phyloP scores from a whole-genome alignment of 2,329 filamentous ascomycete genomes.

The Aphanoascus verrucosus region DNA sequence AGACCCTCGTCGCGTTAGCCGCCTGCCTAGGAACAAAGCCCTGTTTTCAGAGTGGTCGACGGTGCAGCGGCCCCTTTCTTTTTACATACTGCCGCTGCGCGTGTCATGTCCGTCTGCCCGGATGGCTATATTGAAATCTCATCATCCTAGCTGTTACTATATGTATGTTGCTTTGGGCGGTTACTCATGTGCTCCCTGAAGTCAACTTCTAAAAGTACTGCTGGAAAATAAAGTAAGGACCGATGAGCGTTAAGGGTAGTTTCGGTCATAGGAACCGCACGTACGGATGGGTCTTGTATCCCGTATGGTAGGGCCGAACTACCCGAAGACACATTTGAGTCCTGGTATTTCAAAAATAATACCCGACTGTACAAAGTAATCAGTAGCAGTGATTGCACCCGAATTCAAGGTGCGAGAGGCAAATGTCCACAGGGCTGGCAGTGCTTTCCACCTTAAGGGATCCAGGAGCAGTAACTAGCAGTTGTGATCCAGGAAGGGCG shows the following conservation, averaged over 20 bases:
- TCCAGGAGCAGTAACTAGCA: no score
- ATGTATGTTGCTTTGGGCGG: no score
- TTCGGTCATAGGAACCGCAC: neutral
- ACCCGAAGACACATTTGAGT: conserved; percentile 6
- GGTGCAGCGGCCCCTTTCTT: no score
- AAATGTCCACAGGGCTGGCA: neutral
- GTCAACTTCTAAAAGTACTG: no score
- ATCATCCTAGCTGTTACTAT: no score
- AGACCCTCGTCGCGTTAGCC: conserved; percentile 5
- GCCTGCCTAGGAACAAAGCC: neutral
- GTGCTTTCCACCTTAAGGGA: neutral
- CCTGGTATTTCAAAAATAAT: conserved; percentile 4
- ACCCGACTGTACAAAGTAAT: neutral
- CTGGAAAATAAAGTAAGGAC: neutral
- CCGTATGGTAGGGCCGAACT: conserved; percentile 7
- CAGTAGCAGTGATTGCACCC: neutral
- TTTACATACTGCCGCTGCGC: no score
- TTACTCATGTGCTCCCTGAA: no score
- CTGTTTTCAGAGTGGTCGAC: no score
- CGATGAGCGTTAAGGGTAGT: neutral
- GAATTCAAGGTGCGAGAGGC: neutral
- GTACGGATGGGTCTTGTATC: neutral
- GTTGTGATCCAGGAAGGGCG: no score
- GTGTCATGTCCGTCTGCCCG: no score
- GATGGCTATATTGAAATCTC: no score